Percentiles rank a stretch among this genome's conserved stretches.
phyloP scores from a whole-genome alignment of 345 rosid genomes.

The Acer campestre region DNA sequence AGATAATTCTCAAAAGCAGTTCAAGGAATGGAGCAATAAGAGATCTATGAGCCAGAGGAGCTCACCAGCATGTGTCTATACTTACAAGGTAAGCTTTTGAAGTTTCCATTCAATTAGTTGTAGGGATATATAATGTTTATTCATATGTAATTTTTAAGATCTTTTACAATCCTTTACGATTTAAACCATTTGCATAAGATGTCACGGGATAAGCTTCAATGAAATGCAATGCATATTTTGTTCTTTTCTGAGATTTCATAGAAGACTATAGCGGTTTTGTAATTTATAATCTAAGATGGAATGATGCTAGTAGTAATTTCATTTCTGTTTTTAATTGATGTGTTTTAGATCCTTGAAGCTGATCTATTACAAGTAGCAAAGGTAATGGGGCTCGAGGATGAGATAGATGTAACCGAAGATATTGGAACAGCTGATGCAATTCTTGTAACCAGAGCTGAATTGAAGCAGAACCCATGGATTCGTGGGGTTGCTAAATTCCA shows the following conservation, averaged over 20 bases:
- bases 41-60: conserved; percentile 43
- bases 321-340: conserved; percentile 20
- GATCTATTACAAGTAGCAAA: conserved; percentile 87
- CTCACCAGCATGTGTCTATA: conserved; percentile 62
- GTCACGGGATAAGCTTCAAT: background rate
- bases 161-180: background rate
- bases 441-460: conserved; percentile 71
- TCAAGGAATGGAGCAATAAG: conserved; percentile 35
- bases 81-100: conserved; percentile 61
- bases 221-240: background rate
- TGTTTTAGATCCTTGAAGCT: conserved; percentile 70
- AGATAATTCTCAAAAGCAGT: conserved; percentile 33
- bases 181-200: background rate
- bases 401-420: conserved; percentile 76
- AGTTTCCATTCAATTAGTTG: conserved; percentile 6
- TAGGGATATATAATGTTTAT: background rate
- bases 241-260: background rate
- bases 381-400: conserved; percentile 85
- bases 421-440: conserved; percentile 84
- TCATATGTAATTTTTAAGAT: background rate
- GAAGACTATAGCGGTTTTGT: background rate
- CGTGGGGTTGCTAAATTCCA: conserved; percentile 85
- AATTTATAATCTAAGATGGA: background rate
- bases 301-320: conserved; percentile 3
- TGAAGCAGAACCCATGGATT: conserved; percentile 82